Base-by-base conservation (phyloP, 73 alveolate species). In the Paramecium sonneborni region DNA sequence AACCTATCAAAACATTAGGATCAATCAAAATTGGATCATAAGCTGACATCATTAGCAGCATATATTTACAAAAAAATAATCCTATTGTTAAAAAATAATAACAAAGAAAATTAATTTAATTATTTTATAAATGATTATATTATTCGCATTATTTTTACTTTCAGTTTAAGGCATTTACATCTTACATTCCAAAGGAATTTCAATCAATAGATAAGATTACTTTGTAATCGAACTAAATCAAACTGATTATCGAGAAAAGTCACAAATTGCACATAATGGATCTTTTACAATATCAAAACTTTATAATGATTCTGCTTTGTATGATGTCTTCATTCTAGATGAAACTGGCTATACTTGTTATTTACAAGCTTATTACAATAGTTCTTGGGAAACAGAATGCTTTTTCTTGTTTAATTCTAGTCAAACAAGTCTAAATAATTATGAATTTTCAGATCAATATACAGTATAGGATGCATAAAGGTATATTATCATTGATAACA, bases 401-500 rank as follows among this genome's bases (percentile, higher is more conserved):
- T 79, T 79, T 44, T 79, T 79, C 55, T 23, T 43, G 10, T 79
- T 24, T 79, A 79, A 79, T 43, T 24, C 0, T 7, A 79, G 90
- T 41, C 14, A 79, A 79, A 43, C 90, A 21, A 39, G 41, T 5
- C 48, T 79, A 9, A 79, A 18, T 44, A 39, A 79, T 41, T 38
- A 20, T 20, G 55, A 26, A 37, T 79, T 20, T 23, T 9, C n/a
- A 7, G 3, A 79, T 23, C 0, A 79, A 0, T 30, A 23, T 10
- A 6, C 4, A 4, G 69, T 41, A 43, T 15, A 20, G 5, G 44
- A 79, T 79, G 74, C 69, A 43, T 10, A 20, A 79, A 14, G 35
- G 24, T 79, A 79, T 79, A 8, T 79, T 9, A 46, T 79, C 14
- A 79, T 79, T 20, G 90, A 79, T 79, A 79, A 79, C 26, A 79